Evolutionary conservation across 306 rosid species (phyloP), one percentile per base, ranked within the genome.

Genomic region (Fragaria ananassa): DNA sequence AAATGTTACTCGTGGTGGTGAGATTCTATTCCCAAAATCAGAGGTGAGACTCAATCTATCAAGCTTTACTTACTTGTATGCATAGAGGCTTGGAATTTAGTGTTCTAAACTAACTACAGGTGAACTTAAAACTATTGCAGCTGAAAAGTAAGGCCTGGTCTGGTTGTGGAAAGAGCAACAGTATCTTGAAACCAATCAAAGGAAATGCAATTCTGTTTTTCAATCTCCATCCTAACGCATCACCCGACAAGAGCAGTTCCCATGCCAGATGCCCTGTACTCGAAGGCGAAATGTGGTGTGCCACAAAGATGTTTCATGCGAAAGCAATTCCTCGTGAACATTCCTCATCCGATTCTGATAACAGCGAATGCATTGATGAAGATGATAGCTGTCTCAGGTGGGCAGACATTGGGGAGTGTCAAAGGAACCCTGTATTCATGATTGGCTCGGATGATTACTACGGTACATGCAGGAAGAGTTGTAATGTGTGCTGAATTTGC

Each of bases 381-480:
- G 94, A 88, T 58, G 76, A 82, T 25, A 86, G 45, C 66, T 93
- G 97, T 47, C 71, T 86, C 11, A 68, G 72, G 35, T 93, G 97
- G 98, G 98, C 93, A 25, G 86, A 89, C 78, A 57, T 49, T 8
- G 97, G 98, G 70, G 97, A 93, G 81, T 93, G 98, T 78, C 79
- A 87, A 80, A 47, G 84, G 71, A 93, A 93, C 57, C 91, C 96
- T 1, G 93, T 91, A 3, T 93, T 80, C 89, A 93, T 93, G 98
- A 67, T 91, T 51, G 98, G 98, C 57, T 88, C 98, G 51, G 88
- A 88, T 25, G 98, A 93, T 88, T 93, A 93, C 79, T 89, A 85
- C 72, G 98, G 98, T 29, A 93, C 96, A 4, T 93, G 98, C 85
- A 79, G 98, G 88, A 90, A 82, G 80, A 93, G 97, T 76, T 93